Evolutionary conservation across 2,329 filamentous ascomycete species (phyloP), one percentile per base, ranked within the genome.

Genomic region (Cercospora sp.): DNA sequence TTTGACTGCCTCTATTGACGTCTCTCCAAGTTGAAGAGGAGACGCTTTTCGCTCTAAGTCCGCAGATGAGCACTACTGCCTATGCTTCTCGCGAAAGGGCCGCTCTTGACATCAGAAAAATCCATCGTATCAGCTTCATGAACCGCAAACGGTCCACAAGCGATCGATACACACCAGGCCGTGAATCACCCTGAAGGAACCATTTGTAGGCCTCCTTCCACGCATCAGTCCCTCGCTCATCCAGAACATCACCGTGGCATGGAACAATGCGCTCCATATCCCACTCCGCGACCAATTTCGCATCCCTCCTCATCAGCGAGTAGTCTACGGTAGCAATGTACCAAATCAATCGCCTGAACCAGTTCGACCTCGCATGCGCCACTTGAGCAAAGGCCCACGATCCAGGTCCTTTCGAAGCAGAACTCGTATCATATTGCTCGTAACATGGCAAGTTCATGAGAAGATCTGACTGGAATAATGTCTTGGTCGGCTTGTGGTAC

Each of bases 401-500:
- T 51, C 65, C 58, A 2, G 59, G 59, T 21, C 66, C 66, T 49
- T 65, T 49, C 3, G 58, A 34, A 43, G 59, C 51, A 13, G 63
- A 70, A 8, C 59, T 43, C 7, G 66, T 45, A 9, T 61, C 4
- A 26, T 66, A 65, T 53, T 66, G 63, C 32, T 70, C 69, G 8
- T 61, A 65, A 18, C 59, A 63, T 30, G 66, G 69, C 26, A 70
- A 21, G 8, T 70, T 70, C 69, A 70, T 70, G 28, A 70, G 32
- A 5, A 70, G 28, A 37, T 70, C 69, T 5, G 63, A 66, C 5
- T 66, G 60, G 24, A 70, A 61, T 7, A 70, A 49, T 6, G 69
- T 70, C 18, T 61, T 66, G 40, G 63, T 70, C 26, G 66, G 60
- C 57, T 66, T 70, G 28, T 70, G 69, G 60, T 68, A 68, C 69